phyloP scores from a whole-genome alignment of 495 filamentous ascomycete species.

The Xeromyces bisporus region DNA sequence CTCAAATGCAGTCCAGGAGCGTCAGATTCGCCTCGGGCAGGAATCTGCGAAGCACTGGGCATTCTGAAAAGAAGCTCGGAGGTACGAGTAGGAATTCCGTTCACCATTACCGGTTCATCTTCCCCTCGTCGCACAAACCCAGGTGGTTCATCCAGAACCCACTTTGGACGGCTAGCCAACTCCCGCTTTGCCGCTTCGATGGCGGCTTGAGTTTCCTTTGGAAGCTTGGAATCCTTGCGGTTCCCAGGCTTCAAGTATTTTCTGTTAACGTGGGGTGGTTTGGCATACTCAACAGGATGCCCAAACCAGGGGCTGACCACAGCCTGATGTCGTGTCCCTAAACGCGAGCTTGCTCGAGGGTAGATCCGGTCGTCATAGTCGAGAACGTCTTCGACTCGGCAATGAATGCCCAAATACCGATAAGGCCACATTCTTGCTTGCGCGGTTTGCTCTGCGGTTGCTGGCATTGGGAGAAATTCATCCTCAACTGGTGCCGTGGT shows the following conservation, averaged over 20 bases:
- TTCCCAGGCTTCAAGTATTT: constrained; percentile 46
- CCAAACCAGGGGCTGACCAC: constrained; percentile 72
- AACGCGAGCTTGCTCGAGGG: constrained; percentile 79
- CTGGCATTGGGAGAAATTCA: constrained; percentile 40
- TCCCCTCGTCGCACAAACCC: constrained; percentile 78
- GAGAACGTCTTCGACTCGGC: constrained; percentile 85
- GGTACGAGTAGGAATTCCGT: constrained; percentile 35
- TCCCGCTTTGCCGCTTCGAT: constrained; percentile 64
- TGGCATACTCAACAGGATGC: constrained; percentile 71
- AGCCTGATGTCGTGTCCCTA: constrained; percentile 87
- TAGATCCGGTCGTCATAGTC: constrained; percentile 98
- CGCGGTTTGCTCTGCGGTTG: constrained; percentile 77
- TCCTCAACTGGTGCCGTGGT: constrained; percentile 40
- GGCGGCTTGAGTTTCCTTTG: constrained; percentile 62
- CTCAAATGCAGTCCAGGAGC: constrained; percentile 21
- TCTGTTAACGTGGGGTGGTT: constrained; percentile 72
- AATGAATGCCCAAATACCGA: constrained; percentile 90
- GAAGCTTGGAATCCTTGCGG: constrained; percentile 53
- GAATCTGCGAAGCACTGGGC: constrained; percentile 30
- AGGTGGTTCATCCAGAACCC: constrained; percentile 77
- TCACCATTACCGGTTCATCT: constrained; percentile 37
- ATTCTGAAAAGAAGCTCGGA: constrained; percentile 37
- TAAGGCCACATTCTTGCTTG: constrained; percentile 92
- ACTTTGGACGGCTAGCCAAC: constrained; percentile 69
- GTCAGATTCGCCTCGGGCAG: constrained; percentile 33